Base-by-base conservation (phyloP, 2,329 filamentous ascomycete genomes). In the Fusarium equiseti region DNA sequence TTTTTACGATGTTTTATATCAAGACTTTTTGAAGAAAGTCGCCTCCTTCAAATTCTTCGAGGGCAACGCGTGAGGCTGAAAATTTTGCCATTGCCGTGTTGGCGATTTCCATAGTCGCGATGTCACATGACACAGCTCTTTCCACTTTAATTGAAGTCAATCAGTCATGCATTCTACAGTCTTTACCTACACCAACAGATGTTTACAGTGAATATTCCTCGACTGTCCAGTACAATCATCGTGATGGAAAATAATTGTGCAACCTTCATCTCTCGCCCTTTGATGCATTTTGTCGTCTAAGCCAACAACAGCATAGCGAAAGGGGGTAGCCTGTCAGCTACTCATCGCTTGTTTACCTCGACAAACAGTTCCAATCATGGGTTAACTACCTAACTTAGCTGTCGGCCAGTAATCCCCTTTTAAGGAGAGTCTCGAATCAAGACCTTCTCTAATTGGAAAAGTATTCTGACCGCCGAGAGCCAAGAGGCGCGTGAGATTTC, bases 81-180 rank as follows among this genome's bases (percentile, higher is more conserved):
- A 75, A 73, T 71, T 76, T 77, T 70, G 73, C 68, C 56, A 49
- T 48, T 64, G 24, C 69, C 69, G 59, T 62, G 56, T 69, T 73
- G 56, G 58, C 61, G 61, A 51, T 46, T 57, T 46, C 46, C 24
- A 42, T 31, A n/a, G 26, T 38, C 72, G 59, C 68, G 71, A 20
- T 68, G 65, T 76, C 75, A 76, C 75, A 72, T 76, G 75, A 76
- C 51, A 45, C 43, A 22, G 18, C 26, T 56, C 61, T 63, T 54
- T 59, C 66, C 63, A 63, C 63, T 63, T 60, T 55, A 63, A 52
- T 48, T 57, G 18, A 53, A 40, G 38, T 54, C 38, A 38, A 60
- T 31, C 44, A 66, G 31, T 60, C 54, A 60, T 60, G 26, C 40
- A 43, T 63, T 32, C 35, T 38, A 38, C 18, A 1, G 35, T 15